These are phyloP conservation scores for Alloascoidea africana DNA, from an alignment of 805 yeast genomes.

Conservation along the genomic window DNA sequence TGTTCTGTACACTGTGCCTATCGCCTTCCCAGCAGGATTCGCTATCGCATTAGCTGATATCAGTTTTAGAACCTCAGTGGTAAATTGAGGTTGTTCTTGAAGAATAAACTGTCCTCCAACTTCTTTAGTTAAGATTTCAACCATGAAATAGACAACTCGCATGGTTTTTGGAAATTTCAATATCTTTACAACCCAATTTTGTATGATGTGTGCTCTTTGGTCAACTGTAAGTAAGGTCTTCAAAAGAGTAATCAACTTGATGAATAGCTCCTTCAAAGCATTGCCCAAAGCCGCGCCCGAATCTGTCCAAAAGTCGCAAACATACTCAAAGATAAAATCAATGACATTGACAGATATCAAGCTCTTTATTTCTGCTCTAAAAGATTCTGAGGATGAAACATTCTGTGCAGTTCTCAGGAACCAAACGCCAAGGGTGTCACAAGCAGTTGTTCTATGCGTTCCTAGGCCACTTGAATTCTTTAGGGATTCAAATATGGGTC, in stretches of 20 bases:
- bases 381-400: slow-evolving; percentile 5
- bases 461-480: slow-evolving; percentile 20
- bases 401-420: slow-evolving; percentile 36
- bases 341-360: slow-evolving; percentile 9
- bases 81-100: slow-evolving; percentile 26
- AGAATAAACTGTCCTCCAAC: slow-evolving; percentile 28
- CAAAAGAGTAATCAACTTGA: slow-evolving; percentile 31
- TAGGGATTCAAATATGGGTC: slow-evolving; percentile 21
- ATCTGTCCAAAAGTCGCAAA: slow-evolving; percentile 57
- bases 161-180: slow-evolving; percentile 31
- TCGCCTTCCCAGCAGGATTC: slow-evolving; percentile 46
- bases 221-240: slow-evolving; percentile 10
- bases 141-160: slow-evolving; percentile 44
- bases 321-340: slow-evolving; percentile 21
- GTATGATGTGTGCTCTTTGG: slow-evolving; percentile 14
- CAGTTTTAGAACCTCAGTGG: slow-evolving; percentile 26
- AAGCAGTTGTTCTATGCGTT: slow-evolving; percentile 24
- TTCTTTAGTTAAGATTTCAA: slow-evolving; percentile 40
- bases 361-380: background rate
- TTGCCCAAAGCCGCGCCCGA: slow-evolving; percentile 58
- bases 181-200: slow-evolving; percentile 30
- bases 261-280: slow-evolving; percentile 46
- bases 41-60: slow-evolving; percentile 50
- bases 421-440: slow-evolving; percentile 57
- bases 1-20: slow-evolving; percentile 17